These are phyloP conservation scores for Spergularia bocconei DNA, from an alignment of 148 eudicot genomes.

Conservation along the genomic window DNA sequence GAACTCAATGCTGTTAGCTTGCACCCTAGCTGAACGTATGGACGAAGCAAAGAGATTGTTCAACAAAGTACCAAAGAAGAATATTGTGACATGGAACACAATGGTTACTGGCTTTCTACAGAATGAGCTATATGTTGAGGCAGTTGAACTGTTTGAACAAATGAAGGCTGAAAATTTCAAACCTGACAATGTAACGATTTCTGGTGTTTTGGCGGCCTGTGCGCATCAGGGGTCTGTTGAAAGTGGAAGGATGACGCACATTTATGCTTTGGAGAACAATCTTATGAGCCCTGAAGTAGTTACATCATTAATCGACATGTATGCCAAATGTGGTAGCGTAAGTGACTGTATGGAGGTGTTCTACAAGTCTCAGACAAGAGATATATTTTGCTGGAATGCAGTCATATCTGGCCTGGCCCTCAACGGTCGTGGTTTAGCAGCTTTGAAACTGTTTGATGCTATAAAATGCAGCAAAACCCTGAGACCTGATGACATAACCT, in stretches of 20 bases:
- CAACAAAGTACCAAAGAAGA: constrained; percentile 23
- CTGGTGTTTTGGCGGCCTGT: constrained; percentile 25
- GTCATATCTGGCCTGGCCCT: constrained; percentile 24
- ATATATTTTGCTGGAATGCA: constrained; percentile 24
- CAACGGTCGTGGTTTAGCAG: constrained; percentile 27
- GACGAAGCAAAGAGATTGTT: constrained; percentile 34
- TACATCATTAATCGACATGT: constrained; percentile 26
- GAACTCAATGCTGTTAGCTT: constrained; percentile 51
- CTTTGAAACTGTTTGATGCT: constrained; percentile 32
- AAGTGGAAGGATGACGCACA: constrained; percentile 7
- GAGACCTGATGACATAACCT: constrained; percentile 49
- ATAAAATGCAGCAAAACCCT: constrained; percentile 37
- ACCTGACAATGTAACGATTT: constrained; percentile 20
- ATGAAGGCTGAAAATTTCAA: constrained; percentile 22
- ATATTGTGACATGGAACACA: constrained; percentile 39
- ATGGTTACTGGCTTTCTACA: constrained; percentile 33
- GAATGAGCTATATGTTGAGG: constrained; percentile 37
- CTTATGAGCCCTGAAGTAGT: constrained; percentile 20
- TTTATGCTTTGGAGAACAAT: constrained; percentile 22
- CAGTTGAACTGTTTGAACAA: constrained; percentile 29
- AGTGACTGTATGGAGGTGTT: constrained; percentile 14
- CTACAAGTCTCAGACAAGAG: constrained; percentile 17
- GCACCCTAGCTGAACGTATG: constrained; percentile 28
- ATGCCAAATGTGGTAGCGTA: constrained; percentile 29
- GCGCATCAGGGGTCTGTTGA: constrained; percentile 28